Evolutionary conservation across 2,329 filamentous ascomycete species (phyloP), one percentile per base, ranked within the genome.

Genomic region (Cryphonectria parasitica): DNA sequence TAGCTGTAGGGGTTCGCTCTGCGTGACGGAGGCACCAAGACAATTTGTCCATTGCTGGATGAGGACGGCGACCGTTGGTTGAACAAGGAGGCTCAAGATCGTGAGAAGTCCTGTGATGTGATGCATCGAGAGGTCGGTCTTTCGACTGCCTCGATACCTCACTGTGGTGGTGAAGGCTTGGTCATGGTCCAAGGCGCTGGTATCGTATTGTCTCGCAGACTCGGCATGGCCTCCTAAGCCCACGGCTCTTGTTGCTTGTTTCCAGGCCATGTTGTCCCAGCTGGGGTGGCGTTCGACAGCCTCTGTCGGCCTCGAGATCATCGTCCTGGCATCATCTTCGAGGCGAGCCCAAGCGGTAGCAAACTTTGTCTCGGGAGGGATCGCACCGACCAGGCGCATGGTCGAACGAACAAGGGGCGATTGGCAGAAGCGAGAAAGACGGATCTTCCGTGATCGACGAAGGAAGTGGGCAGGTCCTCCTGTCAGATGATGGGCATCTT

Each of bases 41-140:
- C 95, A 99, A 81, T 98, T 97, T n/a, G 91, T 86, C 80, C 97
- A 96, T 70, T 89, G 84, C 72, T 98, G 83, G 75, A 90, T 88
- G 61, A 90, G 93, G 64, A 92, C 93, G 56, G 83, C 79, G 36
- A 81, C 83, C 11, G 87, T 84, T 60, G 78, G 77, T 11, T 82
- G 69, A 41, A 69, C 31, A 39, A 71, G 56, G 71, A 82, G 76
- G 36, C 75, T 69, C 79, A 77, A 68, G 68, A 85, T 73, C 62
- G 87, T 71, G 62, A 83, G 67, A 70, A 84, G 73, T 67, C 85
- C 70, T 72, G 82, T 65, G 60, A 25, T 25, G 43, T 49, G 66
- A 39, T 28, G 45, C n/a, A 41, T 34, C 63, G 22, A 28, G 10
- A 25, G 17, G 43, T n/a, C 31, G 36, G 43, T 25, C 28, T 31